Conservation (phyloP, 768 basidiomycete species). For the Pluteus cervinus region DNA sequence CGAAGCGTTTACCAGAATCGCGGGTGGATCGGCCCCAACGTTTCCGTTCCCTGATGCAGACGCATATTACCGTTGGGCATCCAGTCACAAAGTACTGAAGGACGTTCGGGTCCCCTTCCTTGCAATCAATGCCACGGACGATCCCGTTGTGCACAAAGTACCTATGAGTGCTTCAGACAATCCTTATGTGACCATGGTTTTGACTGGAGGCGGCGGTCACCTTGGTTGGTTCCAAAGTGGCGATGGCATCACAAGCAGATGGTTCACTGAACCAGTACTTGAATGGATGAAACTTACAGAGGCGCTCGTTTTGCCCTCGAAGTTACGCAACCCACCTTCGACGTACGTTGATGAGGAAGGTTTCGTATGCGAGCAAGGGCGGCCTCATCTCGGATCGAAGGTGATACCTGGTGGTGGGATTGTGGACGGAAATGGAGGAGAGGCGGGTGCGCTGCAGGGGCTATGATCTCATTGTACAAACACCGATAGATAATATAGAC, state of each 20-base stretch:
- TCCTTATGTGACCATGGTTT: slow-evolving; percentile 48
- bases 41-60: slow-evolving; percentile 42
- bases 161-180: slow-evolving; percentile 52
- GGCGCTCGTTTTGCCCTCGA: slow-evolving; percentile 40
- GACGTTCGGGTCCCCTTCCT: slow-evolving; percentile 69
- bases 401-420: slow-evolving; percentile 47
- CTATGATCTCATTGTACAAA: slow-evolving; percentile 29
- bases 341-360: slow-evolving; percentile 49
- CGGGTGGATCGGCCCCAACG: slow-evolving; percentile 57
- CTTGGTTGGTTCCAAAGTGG: slow-evolving; percentile 76
- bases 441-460: slow-evolving; percentile 55
- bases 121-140: slow-evolving; percentile 69
- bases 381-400: slow-evolving; percentile 50
- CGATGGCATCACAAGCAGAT: slow-evolving; percentile 37
- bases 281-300: slow-evolving; percentile 63
- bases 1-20: slow-evolving; percentile 56
- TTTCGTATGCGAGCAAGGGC: slow-evolving; percentile 53
- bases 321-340: slow-evolving; percentile 18
- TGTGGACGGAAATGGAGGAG: slow-evolving; percentile 46
- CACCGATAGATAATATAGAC: slow-evolving; percentile 2
- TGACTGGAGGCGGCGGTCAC: slow-evolving; percentile 68
- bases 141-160: slow-evolving; percentile 64
- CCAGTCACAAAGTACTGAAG: slow-evolving; percentile 55
- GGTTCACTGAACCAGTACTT: slow-evolving; percentile 66
- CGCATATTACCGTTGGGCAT: slow-evolving; percentile 45